phyloP scores from a whole-genome alignment of 306 rosid genomes.

The Rosa persica region DNA sequence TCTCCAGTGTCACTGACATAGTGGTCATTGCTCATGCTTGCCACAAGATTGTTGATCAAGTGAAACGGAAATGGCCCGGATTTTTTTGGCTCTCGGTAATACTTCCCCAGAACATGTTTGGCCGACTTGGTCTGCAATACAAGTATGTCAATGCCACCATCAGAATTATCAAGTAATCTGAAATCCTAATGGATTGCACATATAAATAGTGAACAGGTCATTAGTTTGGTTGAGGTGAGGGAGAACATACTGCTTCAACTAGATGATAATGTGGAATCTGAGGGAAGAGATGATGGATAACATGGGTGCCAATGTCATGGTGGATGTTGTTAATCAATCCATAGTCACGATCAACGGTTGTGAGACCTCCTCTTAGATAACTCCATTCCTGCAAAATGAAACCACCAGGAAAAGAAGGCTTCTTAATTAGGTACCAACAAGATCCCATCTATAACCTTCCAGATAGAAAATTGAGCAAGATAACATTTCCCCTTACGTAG shows the following conservation, averaged over 20 bases:
- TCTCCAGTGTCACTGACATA: conserved; percentile 77
- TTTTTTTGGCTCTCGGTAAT: conserved; percentile 83
- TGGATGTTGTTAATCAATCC: conserved; percentile 84
- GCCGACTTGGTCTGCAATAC: conserved; percentile 71
- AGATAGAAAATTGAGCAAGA: background rate
- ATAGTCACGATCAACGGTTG: conserved; percentile 91
- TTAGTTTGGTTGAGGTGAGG: background rate
- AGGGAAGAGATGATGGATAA: conserved; percentile 96
- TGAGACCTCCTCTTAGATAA: conserved; percentile 85
- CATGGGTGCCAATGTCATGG: conserved; percentile 99
- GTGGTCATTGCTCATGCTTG: conserved; percentile 73
- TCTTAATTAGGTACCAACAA: background rate
- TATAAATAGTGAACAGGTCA: background rate
- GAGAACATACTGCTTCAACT: conserved; percentile 71
- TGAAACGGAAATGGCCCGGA: conserved; percentile 79
- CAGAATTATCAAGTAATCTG: background rate
- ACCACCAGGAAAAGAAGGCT: conserved; percentile 2
- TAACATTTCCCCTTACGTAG: background rate
- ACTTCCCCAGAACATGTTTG: conserved; percentile 70
- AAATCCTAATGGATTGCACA: background rate
- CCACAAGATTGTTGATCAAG: conserved; percentile 54
- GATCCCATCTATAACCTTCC: background rate
- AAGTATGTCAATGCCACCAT: background rate
- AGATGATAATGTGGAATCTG: conserved; percentile 96
- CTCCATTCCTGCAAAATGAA: conserved; percentile 70